Base-by-base conservation (phyloP, 208 protist species). In the Leishmania arabica region DNA sequence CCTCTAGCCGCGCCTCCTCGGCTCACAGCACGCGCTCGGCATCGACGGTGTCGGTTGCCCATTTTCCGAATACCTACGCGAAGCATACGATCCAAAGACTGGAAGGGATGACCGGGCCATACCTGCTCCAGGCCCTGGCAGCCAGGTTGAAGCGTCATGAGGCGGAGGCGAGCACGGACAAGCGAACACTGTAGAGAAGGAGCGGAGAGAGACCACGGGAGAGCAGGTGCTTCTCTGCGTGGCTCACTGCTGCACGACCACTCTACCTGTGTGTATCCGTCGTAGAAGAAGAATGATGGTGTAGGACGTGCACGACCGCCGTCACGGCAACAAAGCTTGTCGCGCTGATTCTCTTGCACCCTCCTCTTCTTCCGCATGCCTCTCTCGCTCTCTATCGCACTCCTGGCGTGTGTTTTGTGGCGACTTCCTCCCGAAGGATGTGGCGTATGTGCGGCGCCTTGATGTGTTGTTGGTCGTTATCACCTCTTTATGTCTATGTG, bases 1-100 rank as follows among this genome's bases (percentile, higher is more conserved):
- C 37, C 49, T 85, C 82, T n/a, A 85, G 82, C 49, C 77, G 82
- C 24, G 77, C 60, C 31, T 85, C 77, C 40, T 85, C 82, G 3
- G 71, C 49, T 62, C 81, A 78, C 81, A 85, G 81, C 62, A 53
- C 65, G n/a, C 77, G 71, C 13, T 85, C 81, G 6, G 21, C 72
- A 8, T 81, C 82, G 42, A 34, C 65, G 15, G 65, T 68, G 54
- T 54, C 62, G 53, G 62, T 53, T 31, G 62, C 70, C 21, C 82
- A 81, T 66, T 40, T 49, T 58, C 27, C 58, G 5, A 69, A n/a
- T 45, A n/a, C 72, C 27, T 58, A 51, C 7, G 77, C 75, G 62
- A 78, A 66, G 72, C 64, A 40, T 34, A 58, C 69, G 21, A 77
- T 85, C 24, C 49, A 66, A 37, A 77, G 64, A 58, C 65, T 85